Evolutionary conservation across 2,329 filamentous ascomycete genomes (phyloP).

Genomic region (Fusarium fracticaudum): DNA sequence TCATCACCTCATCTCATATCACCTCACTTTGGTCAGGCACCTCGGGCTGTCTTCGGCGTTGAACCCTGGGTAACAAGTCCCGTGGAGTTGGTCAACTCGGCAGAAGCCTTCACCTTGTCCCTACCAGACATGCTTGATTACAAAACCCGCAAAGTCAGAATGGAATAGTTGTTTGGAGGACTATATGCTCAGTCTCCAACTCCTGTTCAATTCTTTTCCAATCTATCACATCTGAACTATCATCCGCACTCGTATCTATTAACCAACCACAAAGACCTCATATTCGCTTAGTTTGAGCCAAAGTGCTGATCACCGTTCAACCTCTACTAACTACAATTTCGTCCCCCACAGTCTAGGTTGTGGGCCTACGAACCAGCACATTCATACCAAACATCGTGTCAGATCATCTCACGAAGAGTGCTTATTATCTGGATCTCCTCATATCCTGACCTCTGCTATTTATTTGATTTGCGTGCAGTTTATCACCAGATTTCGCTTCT

Average conservation of each 20-base stretch:
- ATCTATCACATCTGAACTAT: background rate
- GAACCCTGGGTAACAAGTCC: background rate
- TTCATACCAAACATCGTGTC: conserved; percentile 10
- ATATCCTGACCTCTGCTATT: background rate
- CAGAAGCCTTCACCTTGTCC: conserved; percentile 5
- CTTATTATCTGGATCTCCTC: background rate
- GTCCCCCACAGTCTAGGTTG: conserved; percentile 18
- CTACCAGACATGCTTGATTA: conserved; percentile 32
- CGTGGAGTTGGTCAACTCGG: background rate
- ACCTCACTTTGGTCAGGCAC: background rate
- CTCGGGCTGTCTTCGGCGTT: conserved; percentile 3
- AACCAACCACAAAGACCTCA: conserved; percentile 18
- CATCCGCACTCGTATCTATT: background rate
- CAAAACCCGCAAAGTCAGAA: conserved; percentile 24
- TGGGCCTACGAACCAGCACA: conserved; percentile 19
- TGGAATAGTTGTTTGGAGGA: conserved; percentile 24
- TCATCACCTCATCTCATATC: conserved; percentile 14
- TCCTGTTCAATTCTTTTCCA: background rate
- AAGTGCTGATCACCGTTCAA: conserved; percentile 16
- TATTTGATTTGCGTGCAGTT: background rate
- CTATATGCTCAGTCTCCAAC: conserved; percentile 13
- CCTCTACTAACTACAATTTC: conserved; percentile 20
- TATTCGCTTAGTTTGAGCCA: conserved; percentile 22
- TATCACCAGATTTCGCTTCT: conserved; percentile 1
- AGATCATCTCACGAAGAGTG: conserved; percentile 12